phyloP scores from a whole-genome alignment of 768 basidiomycete genomes.

The Lactarius akahatsu region DNA sequence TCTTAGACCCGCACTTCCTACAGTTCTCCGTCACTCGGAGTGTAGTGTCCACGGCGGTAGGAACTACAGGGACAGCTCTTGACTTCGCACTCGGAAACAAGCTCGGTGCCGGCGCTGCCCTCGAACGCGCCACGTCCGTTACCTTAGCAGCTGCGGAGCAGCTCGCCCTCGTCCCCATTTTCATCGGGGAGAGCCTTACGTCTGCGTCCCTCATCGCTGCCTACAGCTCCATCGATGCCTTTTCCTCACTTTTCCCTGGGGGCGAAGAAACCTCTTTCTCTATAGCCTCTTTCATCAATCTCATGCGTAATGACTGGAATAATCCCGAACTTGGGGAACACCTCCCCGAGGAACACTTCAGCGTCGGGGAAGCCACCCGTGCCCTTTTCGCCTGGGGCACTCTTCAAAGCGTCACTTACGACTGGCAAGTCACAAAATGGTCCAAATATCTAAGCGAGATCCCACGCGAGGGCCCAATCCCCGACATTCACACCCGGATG shows the following conservation, averaged over 20 bases:
- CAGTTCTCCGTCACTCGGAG: constrained; percentile 71
- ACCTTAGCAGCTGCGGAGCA: constrained; percentile 67
- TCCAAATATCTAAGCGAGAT: constrained; percentile 65
- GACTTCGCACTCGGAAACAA: constrained; percentile 68
- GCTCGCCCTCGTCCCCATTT: constrained; percentile 70
- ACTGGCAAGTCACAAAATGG: constrained; percentile 76
- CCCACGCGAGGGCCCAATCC: constrained; percentile 50
- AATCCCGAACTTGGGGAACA: constrained; percentile 50
- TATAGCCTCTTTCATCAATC: constrained; percentile 71
- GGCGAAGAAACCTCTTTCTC: constrained; percentile 81
- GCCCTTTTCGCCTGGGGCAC: constrained; percentile 80
- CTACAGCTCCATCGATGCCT: constrained; percentile 70
- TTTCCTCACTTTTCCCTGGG: constrained; percentile 70
- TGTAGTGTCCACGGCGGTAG: constrained; percentile 57
- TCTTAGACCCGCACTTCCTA: constrained; percentile 22
- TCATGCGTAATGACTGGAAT: constrained; percentile 78
- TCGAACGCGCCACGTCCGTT: constrained; percentile 58
- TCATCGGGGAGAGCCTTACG: constrained; percentile 73
- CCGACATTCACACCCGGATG: constrained; percentile 26
- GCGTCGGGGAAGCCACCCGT: constrained; percentile 62
- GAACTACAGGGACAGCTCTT: constrained; percentile 55
- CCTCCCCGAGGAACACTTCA: constrained; percentile 59
- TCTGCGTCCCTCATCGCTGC: constrained; percentile 73
- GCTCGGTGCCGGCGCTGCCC: constrained; percentile 54
- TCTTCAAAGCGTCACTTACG: constrained; percentile 76